Evolutionary conservation across 345 rosid species (phyloP), one percentile per base, ranked within the genome.

Genomic region (Moricandia arvensis): DNA sequence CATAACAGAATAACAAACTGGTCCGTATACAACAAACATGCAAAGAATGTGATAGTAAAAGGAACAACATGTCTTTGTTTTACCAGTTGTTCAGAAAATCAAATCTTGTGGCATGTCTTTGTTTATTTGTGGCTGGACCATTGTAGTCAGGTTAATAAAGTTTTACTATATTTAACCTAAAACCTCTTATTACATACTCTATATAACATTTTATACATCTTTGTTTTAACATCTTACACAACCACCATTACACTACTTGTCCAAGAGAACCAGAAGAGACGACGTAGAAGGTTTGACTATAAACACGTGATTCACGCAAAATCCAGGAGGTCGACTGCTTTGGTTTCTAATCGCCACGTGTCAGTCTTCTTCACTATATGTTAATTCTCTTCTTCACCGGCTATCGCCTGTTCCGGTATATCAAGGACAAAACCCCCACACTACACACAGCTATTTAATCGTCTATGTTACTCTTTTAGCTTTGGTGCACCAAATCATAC

Each of bases 361-460:
- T 66, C 49, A 8, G 77, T 66, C 12, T 15, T 33, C 21, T 49
- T 26, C 24, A 2, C 4, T 8, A n/a, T 57, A 24, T 41, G 34
- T n/a, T 18, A 1, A 0, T 0, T 13, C 0, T 33, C 45, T 49
- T 16, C n/a, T 35, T 35, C 69, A 78, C 81, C 73, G 69, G 73
- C 10, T 59, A 66, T 72, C 6, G 8, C 59, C 63, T 65, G 81
- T 66, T 59, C 24, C 72, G 37, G 77, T 72, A 9, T 41, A 33
- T 17, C 2, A 31, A 21, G n/a, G 31, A 49, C 61, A 66, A 30
- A 34, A 66, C 24, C 31, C 66, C 27, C 51, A 63, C 53, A 43
- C 61, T 66, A 7, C 49, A 21, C 17, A 7, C 16, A 24, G 10
- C 3, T 29, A 15, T 43, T 57, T 65, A 77, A 66, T 59, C 72